Percentiles rank a stretch among this genome's conserved stretches.
These are phyloP conservation scores for Lodderomyces elongisporus DNA, from an alignment of 1,139 yeast species.

Conservation along the genomic window DNA sequence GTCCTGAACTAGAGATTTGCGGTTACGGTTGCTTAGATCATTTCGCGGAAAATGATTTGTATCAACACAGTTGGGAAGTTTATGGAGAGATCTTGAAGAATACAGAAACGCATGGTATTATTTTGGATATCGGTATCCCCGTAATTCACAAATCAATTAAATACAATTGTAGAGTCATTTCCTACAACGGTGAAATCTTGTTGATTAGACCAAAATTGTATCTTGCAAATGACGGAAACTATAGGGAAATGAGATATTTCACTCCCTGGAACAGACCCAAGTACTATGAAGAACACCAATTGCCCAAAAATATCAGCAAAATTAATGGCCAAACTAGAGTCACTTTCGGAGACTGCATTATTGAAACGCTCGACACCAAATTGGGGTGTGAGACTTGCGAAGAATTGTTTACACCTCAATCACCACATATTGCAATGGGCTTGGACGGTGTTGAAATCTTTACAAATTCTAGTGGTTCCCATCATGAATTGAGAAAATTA, in stretches of 20 bases:
- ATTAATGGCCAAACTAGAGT: constrained; percentile 64
- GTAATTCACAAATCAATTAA: constrained; percentile 79
- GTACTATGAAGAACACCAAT: constrained; percentile 61
- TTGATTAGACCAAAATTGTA: constrained; percentile 88
- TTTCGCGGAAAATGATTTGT: constrained; percentile 84
- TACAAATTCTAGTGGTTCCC: constrained; percentile 94
- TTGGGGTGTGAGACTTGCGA: constrained; percentile 97
- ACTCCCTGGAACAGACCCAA: constrained; percentile 88
- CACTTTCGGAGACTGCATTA: constrained; percentile 84
- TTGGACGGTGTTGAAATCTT: constrained; percentile 94
- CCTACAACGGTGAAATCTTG: constrained; percentile 72
- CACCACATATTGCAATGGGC: constrained; percentile 90
- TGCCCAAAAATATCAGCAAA: constrained; percentile 64
- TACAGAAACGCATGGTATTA: constrained; percentile 64
- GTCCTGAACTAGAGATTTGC: constrained; percentile 92
- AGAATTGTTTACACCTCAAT: constrained; percentile 91
- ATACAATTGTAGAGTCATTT: constrained; percentile 84
- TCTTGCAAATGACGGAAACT: constrained; percentile 96
- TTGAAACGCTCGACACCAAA: constrained; percentile 77
- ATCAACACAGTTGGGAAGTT: constrained; percentile 92
- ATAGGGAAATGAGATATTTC: constrained; percentile 94
- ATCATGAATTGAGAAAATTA: constrained; percentile 88
- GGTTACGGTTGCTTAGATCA: constrained; percentile 97
- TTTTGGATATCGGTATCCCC: constrained; percentile 94
- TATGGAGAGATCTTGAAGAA: constrained; percentile 68